Base-by-base conservation (phyloP, 352 stramenopile genomes). In the Salisapilia sapeloensis region DNA sequence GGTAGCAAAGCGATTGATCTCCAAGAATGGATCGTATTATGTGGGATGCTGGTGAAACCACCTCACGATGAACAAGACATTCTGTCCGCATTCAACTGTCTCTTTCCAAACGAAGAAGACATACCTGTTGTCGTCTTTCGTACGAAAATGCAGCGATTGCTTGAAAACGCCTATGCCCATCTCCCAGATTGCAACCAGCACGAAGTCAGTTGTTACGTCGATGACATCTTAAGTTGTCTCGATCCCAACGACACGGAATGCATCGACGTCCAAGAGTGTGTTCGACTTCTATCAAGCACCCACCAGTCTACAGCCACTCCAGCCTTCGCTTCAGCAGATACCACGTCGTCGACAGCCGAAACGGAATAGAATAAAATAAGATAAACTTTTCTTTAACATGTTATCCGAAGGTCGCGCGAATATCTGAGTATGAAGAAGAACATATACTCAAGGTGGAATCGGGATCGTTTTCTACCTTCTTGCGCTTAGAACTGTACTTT, bases 181-280 rank as follows among this genome's bases (percentile, higher is more conserved):
- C 33, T 80, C 3, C 53, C 60, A 14, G 64, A 76, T 47, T 70
- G 58, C 44, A 76, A 80, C 46, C 53, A 61, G 37, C 57, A 76
- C 45, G 60, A 79, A 47, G 60, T 79, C 38, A 76, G 58, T 40
- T 76, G 58, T 44, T 75, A 66, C 29, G 60, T 80, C 17, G 60
- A 80, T 48, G 64, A 75, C 40, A 72, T 76, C 30, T 38, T 80
- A 23, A 80, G 55, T 25, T 55, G 60, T 13, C 50, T 80, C 17
- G 60, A 80, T 26, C 60, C 64, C 10, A 65, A 76, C 48, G 71
- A 72, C 39, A 75, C 64, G 42, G 63, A 79, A 39, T 76, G 60
- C 46, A 70, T 79, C 29, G 63, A 76, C 30, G 57, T 75, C 13
- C 63, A 76, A 21, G 64, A 80, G 28, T 76, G 64, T 33, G 72